Conservation (phyloP, 2,329 filamentous ascomycete genomes). For the Trichoderma semiorbis region DNA sequence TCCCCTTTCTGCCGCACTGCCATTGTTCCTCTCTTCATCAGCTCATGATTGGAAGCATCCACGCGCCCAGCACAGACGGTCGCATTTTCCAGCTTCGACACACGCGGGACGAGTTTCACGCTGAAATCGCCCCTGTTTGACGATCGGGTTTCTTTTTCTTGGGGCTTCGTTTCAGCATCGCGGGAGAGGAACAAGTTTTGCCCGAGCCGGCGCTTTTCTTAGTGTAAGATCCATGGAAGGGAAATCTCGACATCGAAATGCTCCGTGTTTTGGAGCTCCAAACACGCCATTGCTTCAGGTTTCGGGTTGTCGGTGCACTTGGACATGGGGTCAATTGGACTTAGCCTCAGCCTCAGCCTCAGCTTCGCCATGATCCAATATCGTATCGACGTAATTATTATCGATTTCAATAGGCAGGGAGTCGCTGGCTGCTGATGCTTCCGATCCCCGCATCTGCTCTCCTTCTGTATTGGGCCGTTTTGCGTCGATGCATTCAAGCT, state of each 20-base stretch:
- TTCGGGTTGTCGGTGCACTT: neutral
- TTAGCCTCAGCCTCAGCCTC: neutral
- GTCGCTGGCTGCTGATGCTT: neutral
- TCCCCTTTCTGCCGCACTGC: neutral
- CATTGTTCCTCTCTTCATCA: neutral
- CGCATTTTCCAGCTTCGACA: neutral
- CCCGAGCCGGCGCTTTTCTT: neutral
- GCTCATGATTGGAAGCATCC: neutral
- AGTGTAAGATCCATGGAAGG: neutral
- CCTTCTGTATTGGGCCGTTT: neutral
- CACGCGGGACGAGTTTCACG: conserved; percentile 5
- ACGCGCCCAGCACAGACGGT: neutral
- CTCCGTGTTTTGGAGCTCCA: neutral
- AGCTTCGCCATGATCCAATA: neutral
- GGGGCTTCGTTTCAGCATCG: neutral
- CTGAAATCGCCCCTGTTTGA: conserved; percentile 14
- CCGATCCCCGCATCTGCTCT: neutral
- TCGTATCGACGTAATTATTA: neutral
- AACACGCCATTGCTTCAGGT: conserved; percentile 5
- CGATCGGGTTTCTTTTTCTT: neutral
- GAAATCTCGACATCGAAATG: neutral
- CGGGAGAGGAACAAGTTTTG: conserved; percentile 3
- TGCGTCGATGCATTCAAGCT: neutral
- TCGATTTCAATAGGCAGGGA: neutral
- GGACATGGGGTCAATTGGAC: neutral